Evolutionary conservation across 495 filamentous ascomycete species (phyloP).

Genomic region (Lasiosphaeris hirsuta): DNA sequence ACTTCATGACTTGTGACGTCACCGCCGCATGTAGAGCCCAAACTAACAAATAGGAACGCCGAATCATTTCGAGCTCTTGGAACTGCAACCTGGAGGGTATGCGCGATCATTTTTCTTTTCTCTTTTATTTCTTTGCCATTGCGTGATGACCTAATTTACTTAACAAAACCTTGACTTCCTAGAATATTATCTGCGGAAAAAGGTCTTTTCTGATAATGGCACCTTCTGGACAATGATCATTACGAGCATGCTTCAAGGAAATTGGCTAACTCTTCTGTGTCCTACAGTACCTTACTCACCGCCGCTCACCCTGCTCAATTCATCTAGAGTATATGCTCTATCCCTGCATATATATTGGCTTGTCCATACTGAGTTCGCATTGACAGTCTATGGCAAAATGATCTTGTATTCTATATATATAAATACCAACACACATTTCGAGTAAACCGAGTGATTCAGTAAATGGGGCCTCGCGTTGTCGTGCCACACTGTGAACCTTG

Average conservation of each 20-base stretch:
- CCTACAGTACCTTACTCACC: background rate
- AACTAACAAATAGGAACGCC: background rate
- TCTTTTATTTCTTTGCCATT: slow-evolving; percentile 2
- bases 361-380: too few relatives aligned
- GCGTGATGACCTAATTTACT: slow-evolving; percentile 25
- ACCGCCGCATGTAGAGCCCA: background rate
- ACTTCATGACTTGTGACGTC: background rate
- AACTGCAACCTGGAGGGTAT: background rate
- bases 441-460: too few relatives aligned
- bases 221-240: too few relatives aligned
- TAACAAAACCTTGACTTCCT: slow-evolving; percentile 38
- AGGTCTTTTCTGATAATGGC: slow-evolving; percentile 9
- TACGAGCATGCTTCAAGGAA: background rate
- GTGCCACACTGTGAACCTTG: too few relatives aligned
- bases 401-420: too few relatives aligned
- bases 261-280: slow-evolving; percentile 7
- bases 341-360: too few relatives aligned
- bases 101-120: background rate
- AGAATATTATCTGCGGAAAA: slow-evolving; percentile 27
- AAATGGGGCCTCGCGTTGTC: too few relatives aligned
- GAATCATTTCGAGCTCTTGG: background rate
- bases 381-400: too few relatives aligned
- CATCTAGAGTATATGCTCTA: too few relatives aligned
- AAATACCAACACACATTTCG: too few relatives aligned
- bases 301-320: too few relatives aligned